Evolutionary conservation across 805 yeast species (phyloP).

Genomic region (Lipomyces anomalus): DNA sequence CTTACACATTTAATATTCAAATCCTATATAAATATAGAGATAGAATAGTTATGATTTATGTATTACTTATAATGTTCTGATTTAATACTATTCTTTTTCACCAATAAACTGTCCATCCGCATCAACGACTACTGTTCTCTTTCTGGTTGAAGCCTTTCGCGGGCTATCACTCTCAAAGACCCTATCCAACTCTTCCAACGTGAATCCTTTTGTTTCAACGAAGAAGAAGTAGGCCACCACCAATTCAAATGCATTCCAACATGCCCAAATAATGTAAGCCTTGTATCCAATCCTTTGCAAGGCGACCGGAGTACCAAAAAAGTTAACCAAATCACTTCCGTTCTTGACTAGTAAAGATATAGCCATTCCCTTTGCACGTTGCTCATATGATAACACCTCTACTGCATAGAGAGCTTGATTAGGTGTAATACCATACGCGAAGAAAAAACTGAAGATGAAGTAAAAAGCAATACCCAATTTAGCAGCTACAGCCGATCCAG

Average conservation of each 20-base stretch:
- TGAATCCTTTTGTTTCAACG: slow-evolving; percentile 42
- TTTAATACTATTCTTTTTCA: too few species aligned
- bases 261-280: slow-evolving; percentile 38
- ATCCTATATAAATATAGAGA: too few species aligned
- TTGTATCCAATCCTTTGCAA: slow-evolving; percentile 40
- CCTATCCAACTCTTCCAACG: slow-evolving; percentile 44
- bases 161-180: too few species aligned
- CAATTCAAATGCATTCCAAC: slow-evolving; percentile 31
- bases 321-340: slow-evolving; percentile 29
- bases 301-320: slow-evolving; percentile 38
- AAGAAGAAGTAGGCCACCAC: slow-evolving; percentile 34
- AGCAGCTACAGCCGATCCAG: slow-evolving; percentile 2
- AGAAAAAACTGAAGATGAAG: slow-evolving; percentile 18
- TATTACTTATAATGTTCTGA: too few species aligned
- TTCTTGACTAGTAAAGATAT: slow-evolving; percentile 27
- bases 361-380: slow-evolving; percentile 41
- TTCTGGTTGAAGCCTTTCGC: too few species aligned
- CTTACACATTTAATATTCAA: too few species aligned
- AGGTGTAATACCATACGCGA: slow-evolving; percentile 14
- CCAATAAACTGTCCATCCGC: too few species aligned
- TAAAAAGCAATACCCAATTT: slow-evolving; percentile 15
- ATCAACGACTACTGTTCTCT: too few species aligned
- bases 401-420: slow-evolving; percentile 19
- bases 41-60: too few species aligned
- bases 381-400: slow-evolving; percentile 28